Percentiles rank a stretch among this genome's conserved stretches.
Conservation (phyloP, 2,329 filamentous ascomycete genomes). For the Paraconiothyrium brasiliense region DNA sequence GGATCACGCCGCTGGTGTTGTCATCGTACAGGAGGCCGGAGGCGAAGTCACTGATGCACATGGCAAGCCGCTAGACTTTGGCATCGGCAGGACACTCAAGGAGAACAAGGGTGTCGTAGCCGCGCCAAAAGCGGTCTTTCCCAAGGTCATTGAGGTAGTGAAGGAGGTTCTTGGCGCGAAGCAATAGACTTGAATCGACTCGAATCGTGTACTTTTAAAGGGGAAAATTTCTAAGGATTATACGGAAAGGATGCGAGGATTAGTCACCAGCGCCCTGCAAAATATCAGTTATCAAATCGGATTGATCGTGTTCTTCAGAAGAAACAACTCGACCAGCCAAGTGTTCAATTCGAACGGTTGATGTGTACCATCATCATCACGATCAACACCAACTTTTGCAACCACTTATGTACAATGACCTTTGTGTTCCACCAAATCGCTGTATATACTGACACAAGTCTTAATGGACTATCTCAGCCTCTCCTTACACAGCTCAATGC, state of each 20-base stretch:
- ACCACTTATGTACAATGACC: not conserved
- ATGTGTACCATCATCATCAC: not conserved
- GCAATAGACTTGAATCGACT: slow-evolving; percentile 17
- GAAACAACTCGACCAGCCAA: no score
- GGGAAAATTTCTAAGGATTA: no score
- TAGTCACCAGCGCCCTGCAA: no score
- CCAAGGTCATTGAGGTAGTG: slow-evolving; percentile 79
- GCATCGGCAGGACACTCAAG: slow-evolving; percentile 82
- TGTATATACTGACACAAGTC: not conserved
- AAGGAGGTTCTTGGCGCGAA: slow-evolving; percentile 73
- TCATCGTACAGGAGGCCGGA: slow-evolving; percentile 93
- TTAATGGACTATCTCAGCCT: slow-evolving; percentile 37
- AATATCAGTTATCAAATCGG: no score
- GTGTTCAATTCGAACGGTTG: not conserved
- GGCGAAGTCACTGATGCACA: slow-evolving; percentile 90
- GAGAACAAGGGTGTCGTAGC: slow-evolving; percentile 95
- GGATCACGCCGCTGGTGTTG: slow-evolving; percentile 95
- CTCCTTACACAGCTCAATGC: slow-evolving; percentile 52
- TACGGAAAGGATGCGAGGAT: no score
- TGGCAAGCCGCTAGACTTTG: slow-evolving; percentile 87
- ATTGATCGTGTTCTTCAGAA: no score
- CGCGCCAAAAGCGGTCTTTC: slow-evolving; percentile 79
- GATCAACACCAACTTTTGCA: not conserved
- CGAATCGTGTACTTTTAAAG: no score
- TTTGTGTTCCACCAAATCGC: not conserved